Conservation (phyloP, 805 yeast genomes). For the Yueomyces sinensis region DNA sequence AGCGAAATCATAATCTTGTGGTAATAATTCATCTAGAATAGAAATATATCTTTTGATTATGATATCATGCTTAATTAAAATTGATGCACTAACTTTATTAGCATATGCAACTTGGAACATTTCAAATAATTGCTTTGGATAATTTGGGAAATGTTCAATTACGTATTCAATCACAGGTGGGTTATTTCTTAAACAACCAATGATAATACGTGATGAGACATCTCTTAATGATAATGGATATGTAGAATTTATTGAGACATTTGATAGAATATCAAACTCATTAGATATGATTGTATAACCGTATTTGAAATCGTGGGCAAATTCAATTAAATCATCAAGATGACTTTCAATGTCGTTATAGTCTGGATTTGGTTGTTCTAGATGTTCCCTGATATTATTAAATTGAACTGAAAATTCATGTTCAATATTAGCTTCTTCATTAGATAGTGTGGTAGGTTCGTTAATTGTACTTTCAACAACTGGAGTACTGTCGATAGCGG, state of each 20-base stretch:
- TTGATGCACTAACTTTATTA: neutral
- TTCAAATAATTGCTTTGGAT: neutral
- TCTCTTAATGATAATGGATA: conserved; percentile 29
- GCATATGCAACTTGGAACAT: conserved; percentile 1
- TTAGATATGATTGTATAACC: conserved; percentile 35
- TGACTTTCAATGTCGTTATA: conserved; percentile 9
- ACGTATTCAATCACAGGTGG: conserved; percentile 39
- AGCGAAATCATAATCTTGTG: conserved; percentile 4
- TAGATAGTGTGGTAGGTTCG: neutral
- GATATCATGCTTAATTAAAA: conserved; percentile 1
- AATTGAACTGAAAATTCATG: conserved; percentile 21
- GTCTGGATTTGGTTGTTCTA: conserved; percentile 5
- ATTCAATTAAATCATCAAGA: conserved; percentile 36
- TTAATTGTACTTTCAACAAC: neutral
- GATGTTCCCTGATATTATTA: conserved; percentile 15
- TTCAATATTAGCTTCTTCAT: conserved; percentile 1
- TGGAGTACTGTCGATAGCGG: neutral
- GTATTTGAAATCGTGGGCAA: conserved; percentile 52
- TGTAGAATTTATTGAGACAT: conserved; percentile 6
- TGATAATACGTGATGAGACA: conserved; percentile 43
- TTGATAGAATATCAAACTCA: conserved; percentile 14
- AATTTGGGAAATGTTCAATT: conserved; percentile 20
- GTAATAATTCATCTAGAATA: conserved; percentile 16
- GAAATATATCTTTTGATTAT: conserved; percentile 18
- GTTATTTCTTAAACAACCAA: conserved; percentile 63